phyloP scores from a whole-genome alignment of 2,329 filamentous ascomycete genomes.

The Ascochyta lentis region DNA sequence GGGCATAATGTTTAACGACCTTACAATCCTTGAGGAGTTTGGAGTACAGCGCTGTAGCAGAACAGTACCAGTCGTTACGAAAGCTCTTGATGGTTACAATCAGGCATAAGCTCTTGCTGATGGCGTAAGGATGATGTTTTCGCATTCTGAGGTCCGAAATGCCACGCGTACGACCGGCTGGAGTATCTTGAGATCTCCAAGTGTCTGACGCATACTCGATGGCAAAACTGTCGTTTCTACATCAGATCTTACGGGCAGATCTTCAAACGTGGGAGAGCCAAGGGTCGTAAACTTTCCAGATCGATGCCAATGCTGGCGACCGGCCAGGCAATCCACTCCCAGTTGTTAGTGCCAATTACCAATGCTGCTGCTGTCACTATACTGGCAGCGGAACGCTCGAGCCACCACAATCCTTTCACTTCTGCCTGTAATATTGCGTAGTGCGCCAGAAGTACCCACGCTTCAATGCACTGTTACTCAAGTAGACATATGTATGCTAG shows the following conservation, averaged over 20 bases:
- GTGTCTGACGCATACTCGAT: not conserved
- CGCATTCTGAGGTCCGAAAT: not conserved
- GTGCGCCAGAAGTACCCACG: slow-evolving; percentile 40
- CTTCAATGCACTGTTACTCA: slow-evolving; percentile 29
- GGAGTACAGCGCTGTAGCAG: not conserved
- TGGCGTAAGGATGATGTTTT: not conserved
- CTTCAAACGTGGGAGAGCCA: not conserved
- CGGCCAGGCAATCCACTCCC: slow-evolving; percentile 36
- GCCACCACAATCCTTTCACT: slow-evolving; percentile 27
- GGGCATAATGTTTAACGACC: not conserved
- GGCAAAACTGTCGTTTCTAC: not conserved
- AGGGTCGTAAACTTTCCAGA: slow-evolving; percentile 19
- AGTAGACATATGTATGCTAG: slow-evolving; percentile 27
- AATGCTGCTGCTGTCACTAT: slow-evolving; percentile 32
- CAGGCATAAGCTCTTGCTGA: not conserved
- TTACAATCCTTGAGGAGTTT: not conserved
- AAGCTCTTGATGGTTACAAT: not conserved
- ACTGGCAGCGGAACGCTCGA: slow-evolving; percentile 26
- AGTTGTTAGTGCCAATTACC: slow-evolving; percentile 30
- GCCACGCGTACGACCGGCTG: not conserved
- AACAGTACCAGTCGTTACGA: not conserved
- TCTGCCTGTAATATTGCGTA: slow-evolving; percentile 32
- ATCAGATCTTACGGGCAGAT: not conserved
- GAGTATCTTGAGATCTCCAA: not conserved
- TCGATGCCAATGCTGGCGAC: slow-evolving; percentile 25